phyloP scores from a whole-genome alignment of 306 rosid species.

The Ormosia semicastrata region DNA sequence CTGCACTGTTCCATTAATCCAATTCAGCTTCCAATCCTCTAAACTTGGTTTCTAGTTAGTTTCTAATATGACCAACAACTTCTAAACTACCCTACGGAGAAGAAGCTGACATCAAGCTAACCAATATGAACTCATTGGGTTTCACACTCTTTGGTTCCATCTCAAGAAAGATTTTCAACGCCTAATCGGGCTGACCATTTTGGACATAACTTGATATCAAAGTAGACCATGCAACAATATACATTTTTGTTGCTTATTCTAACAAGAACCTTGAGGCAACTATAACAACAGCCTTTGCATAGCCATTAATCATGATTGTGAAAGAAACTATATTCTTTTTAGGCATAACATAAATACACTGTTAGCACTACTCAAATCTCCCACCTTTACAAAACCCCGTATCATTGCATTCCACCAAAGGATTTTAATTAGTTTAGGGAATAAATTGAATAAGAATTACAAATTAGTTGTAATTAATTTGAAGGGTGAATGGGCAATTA shows the following conservation, averaged over 20 bases:
- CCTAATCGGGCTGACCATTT: constrained; percentile 55
- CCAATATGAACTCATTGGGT: constrained; percentile 64
- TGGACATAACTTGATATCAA: constrained; percentile 72
- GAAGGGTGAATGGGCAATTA: too few relatives aligned
- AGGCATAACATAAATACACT: constrained; percentile 61
- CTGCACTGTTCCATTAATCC: too few relatives aligned
- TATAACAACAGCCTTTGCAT: constrained; percentile 72
- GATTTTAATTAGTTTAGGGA: too few relatives aligned
- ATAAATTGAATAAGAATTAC: too few relatives aligned
- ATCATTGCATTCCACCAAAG: constrained; percentile 44
- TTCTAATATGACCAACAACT: too few relatives aligned
- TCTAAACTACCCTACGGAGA: constrained; percentile 59
- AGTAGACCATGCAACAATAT: constrained; percentile 68
- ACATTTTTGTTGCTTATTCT: constrained; percentile 46
- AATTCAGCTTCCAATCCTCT: too few relatives aligned
- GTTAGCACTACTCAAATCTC: constrained; percentile 57
- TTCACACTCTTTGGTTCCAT: constrained; percentile 54
- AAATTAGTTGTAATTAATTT: too few relatives aligned
- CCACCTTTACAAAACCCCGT: constrained; percentile 49
- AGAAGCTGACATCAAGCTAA: constrained; percentile 75
- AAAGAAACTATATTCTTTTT: constrained; percentile 62
- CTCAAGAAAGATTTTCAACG: constrained; percentile 48
- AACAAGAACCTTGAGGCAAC: constrained; percentile 53
- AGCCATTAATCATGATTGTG: constrained; percentile 76
- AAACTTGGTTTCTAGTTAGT: too few relatives aligned